Conservation (phyloP, 2,329 filamentous ascomycete genomes). For the Fusarium sp. region DNA sequence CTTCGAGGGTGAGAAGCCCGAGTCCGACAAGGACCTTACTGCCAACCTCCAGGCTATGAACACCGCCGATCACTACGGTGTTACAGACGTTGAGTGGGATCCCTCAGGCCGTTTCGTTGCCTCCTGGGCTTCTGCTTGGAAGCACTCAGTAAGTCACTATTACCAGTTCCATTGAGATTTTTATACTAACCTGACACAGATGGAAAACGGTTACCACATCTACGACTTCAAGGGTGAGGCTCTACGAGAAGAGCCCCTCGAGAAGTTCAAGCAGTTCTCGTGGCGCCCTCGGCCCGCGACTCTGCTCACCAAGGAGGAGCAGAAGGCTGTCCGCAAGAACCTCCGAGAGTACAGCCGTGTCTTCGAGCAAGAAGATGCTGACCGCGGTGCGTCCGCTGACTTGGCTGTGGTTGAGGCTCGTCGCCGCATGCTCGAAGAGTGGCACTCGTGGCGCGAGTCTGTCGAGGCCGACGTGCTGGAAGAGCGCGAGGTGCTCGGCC, state of each 20-base stretch:
- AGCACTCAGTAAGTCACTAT: slow-evolving; percentile 81
- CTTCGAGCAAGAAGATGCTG: slow-evolving; percentile 95
- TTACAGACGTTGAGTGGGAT: slow-evolving; percentile 98
- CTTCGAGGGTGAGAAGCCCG: slow-evolving; percentile 96
- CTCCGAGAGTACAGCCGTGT: slow-evolving; percentile 94
- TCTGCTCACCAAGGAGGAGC: slow-evolving; percentile 96
- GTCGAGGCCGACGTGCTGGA: slow-evolving; percentile 80
- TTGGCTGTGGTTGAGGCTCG: slow-evolving; percentile 92
- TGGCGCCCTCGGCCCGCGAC: slow-evolving; percentile 94
- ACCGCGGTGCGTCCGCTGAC: slow-evolving; percentile 94
- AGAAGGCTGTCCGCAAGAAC: slow-evolving; percentile 98
- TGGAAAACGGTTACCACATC: slow-evolving; percentile 99
- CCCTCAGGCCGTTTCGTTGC: slow-evolving; percentile 95
- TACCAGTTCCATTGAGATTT: slow-evolving; percentile 32
- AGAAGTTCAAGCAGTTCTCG: slow-evolving; percentile 97
- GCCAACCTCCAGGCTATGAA: slow-evolving; percentile 97
- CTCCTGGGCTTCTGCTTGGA: slow-evolving; percentile 94
- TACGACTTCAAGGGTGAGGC: slow-evolving; percentile 96
- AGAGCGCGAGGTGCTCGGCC: slow-evolving; percentile 77
- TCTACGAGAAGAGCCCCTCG: slow-evolving; percentile 90
- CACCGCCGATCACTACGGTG: slow-evolving; percentile 93
- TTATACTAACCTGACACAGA: slow-evolving; percentile 68
- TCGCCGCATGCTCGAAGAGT: slow-evolving; percentile 87
- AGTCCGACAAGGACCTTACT: slow-evolving; percentile 92
- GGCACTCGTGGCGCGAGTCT: slow-evolving; percentile 85